Evolutionary conservation across 2,329 filamentous ascomycete genomes (phyloP), one percentile per base, ranked within the genome.

Genomic region (Fusarium sp.): DNA sequence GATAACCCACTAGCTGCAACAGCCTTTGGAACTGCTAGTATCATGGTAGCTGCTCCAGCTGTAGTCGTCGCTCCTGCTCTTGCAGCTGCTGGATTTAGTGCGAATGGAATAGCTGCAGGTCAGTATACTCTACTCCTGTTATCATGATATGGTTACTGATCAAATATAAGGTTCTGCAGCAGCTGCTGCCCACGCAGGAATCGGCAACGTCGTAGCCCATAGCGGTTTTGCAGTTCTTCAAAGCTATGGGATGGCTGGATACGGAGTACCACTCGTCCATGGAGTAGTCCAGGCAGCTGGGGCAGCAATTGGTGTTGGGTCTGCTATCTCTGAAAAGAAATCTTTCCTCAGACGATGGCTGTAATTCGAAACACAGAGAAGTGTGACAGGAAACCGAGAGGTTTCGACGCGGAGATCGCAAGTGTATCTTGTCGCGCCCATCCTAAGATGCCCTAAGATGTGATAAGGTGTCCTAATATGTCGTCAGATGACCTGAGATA

Each of bases 231-330:
- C 78, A 1, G 73, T 59, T 6, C 63, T 79, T 0, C 75, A 79
- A 68, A 79, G 77, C 44, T 78, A 77, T 1, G 78, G 55, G 0
- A 66, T 66, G 5, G 77, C 72, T 0, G 79, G 79, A 1, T 75
- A 71, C 14, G 76, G 76, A 2, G 58, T 69, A 3, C 61, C 69
- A 0, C 60, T 53, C 1, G 70, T 77, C 4, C 31, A 73, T 2
- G 62, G 64, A 2, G 61, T 50, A 1, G 55, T 75, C 13, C 71
- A 75, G 16, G 65, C 26, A 14, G 28, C 28, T 9, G 58, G 46
- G 1, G 41, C 44, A 16, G 23, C 26, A 2, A 10, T 50, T 2
- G 43, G 34, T 2, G 48, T 50, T 18, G 26, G 30, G 7, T 13
- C 26, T 25, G 51, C 51, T 42, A 34, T 39, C 28, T 26, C 11